Evolutionary conservation across 345 rosid genomes (phyloP), one percentile per base, ranked within the genome.

Genomic region (Hibiscus syriacus): DNA sequence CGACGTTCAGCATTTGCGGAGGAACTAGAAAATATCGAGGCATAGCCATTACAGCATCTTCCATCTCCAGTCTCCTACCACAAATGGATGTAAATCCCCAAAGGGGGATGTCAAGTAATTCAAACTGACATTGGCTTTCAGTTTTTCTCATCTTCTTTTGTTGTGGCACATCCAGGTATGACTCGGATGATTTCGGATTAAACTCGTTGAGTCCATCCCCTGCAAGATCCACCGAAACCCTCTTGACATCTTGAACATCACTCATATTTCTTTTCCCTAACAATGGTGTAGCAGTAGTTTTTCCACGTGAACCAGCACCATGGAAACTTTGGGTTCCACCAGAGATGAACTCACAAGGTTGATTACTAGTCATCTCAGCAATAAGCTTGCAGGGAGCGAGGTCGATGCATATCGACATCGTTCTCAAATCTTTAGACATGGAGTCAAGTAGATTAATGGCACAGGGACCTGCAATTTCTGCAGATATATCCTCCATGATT

Each of bases 21-120:
- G 84, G 84, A 27, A 82, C 76, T 57, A 78, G 79, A 79, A 82
- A 56, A 69, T 82, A 80, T 13, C 70, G 65, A 22, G 94, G 92
- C 46, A 84, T 71, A 48, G 73, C 82, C 0, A 85, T 76, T 11
- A 82, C 77, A n/a, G 89, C 76, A 82, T 88, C 97, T 83, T 90
- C 95, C 95, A 90, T 90, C 82, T 85, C 92, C 0, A 83, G 77
- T 49, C 92, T 85, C 69, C 81, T 80, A 20, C 95, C 95, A 45
- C 90, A 75, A 14, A 88, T 73, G 58, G 89, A 88, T 38, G 78
- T 83, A 34, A 73, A 73, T 60, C 95, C 97, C 80, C 85, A 88
- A 5, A 80, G 80, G 3, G 92, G 82, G 2, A 64, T 71, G 17
- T 64, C 66, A 54, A 77, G 76, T 25, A 56, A 53, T 69, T 73